Evolutionary conservation across 108 stramenopile genomes (phyloP).

Genomic region (Nitzschia inconspicua): DNA sequence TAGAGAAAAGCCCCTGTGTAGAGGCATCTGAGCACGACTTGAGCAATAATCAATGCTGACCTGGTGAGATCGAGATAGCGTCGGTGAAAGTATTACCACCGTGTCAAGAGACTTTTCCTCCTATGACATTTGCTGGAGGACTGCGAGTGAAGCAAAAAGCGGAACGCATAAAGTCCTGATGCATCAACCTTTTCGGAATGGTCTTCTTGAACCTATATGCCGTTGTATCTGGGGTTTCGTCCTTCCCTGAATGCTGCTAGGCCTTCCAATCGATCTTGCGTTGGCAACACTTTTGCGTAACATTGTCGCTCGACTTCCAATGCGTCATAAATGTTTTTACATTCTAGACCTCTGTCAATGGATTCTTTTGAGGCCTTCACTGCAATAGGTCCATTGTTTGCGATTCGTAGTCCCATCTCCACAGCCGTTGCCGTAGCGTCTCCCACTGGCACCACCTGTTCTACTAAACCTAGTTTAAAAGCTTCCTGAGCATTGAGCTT

Average conservation of each 20-base stretch:
- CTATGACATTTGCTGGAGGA: too few species aligned
- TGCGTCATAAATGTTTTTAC: slow-evolving; percentile 36
- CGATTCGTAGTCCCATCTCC: slow-evolving; percentile 54
- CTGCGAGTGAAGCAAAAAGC: too few species aligned
- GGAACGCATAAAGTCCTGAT: too few species aligned
- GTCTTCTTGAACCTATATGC: slow-evolving; percentile 10
- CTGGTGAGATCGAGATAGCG: too few species aligned
- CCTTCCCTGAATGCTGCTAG: slow-evolving; percentile 69
- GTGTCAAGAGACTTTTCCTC: too few species aligned
- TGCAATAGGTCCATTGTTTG: slow-evolving; percentile 69
- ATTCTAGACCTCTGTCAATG: slow-evolving; percentile 54
- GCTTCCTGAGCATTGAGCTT: slow-evolving; percentile 44
- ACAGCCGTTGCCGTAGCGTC: slow-evolving; percentile 19
- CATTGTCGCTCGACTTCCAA: slow-evolving; percentile 59
- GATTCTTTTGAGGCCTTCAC: slow-evolving; percentile 74
- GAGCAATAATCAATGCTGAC: too few species aligned
- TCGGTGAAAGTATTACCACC: too few species aligned
- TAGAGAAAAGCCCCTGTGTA: too few species aligned
- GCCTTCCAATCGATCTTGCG: slow-evolving; percentile 77
- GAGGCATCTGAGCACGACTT: too few species aligned
- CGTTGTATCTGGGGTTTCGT: slow-evolving; percentile 60
- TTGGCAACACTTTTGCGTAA: slow-evolving; percentile 54
- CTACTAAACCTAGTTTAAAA: slow-evolving; percentile 51
- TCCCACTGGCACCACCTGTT: slow-evolving; percentile 39
- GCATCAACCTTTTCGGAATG: too few species aligned